Evolutionary conservation across 805 yeast species (phyloP), one percentile per base, ranked within the genome.

Genomic region (Jamesozyma rosinii): DNA sequence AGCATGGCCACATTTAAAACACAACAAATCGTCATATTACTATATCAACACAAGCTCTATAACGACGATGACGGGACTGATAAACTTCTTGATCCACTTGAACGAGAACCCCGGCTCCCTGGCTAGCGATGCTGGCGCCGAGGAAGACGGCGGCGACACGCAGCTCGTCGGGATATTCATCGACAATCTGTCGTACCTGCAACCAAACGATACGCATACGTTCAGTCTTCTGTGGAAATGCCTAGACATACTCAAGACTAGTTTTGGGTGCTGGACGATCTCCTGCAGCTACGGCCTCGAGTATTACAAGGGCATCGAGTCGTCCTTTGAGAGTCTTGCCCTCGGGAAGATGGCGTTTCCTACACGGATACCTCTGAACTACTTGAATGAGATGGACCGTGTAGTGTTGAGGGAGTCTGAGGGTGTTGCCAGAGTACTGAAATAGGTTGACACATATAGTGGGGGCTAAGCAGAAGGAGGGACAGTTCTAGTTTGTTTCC

Each of bases 101-200:
- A 49, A 46, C 29, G 54, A 50, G 9, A 44, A 48, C 13, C 64
- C 64, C 3, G 40, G 24, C 32, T 50, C 44, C 11, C 55, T 62
- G 14, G 5, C 21, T 9, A 18, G 27, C 19, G 8, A 31, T 31
- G 11, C 6, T 11, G 29, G 11, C 11, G 11, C 6, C 11, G 29
- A 6, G 11, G n/a, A 31, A 31, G 9, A 19, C 21, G 26, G 5
- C 4, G 14, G 11, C 6, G 22, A 37, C 20, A 46, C 43, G 17
- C 61, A 52, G 40, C 43, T 59, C 40, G 43, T 51, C 3, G 63
- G 63, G 14, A 51, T 62, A n/a, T 43, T 62, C 4, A 55, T 62
- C 13, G 66, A 62, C 44, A 62, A 62, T 43, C 33, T 62, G 8
- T 60, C 66, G 1, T 59, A 49, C 34, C 42, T 46, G 9, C 39